Conservation (phyloP, 2,329 filamentous ascomycete species). For the Ascosphaera pollenicola region DNA sequence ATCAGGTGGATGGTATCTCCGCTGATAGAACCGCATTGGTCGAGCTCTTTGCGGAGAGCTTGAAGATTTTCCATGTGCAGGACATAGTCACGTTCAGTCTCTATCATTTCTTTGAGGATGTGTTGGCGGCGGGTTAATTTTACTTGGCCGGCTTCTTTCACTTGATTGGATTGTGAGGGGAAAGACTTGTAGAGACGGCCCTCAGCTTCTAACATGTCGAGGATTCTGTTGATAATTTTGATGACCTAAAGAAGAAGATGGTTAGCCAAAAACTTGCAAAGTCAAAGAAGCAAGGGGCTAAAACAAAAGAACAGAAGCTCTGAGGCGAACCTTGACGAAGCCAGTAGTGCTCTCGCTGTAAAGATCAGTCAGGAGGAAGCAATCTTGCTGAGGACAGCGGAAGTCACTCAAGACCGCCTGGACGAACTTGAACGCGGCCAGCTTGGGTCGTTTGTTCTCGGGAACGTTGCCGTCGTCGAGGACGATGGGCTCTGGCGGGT, state of each 20-base stretch:
- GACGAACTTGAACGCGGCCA: constrained; percentile 79
- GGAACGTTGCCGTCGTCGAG: constrained; percentile 40
- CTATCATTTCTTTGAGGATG: constrained; percentile 75
- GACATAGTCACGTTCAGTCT: constrained; percentile 93
- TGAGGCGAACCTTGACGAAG: constrained; percentile 59
- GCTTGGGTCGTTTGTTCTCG: constrained; percentile 61
- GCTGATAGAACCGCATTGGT: constrained; percentile 68
- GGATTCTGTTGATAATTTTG: constrained; percentile 75
- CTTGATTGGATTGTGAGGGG: constrained; percentile 9
- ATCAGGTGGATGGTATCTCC: constrained; percentile 86
- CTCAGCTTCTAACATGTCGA: constrained; percentile 62
- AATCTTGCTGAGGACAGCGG: constrained; percentile 55
- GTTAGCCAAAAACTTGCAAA: too few relatives aligned
- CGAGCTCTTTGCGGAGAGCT: constrained; percentile 70
- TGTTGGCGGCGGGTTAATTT: constrained; percentile 60
- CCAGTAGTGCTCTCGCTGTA: constrained; percentile 90
- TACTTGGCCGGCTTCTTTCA: constrained; percentile 21
- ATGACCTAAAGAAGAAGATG: constrained; percentile 36
- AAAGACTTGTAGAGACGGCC: constrained; percentile 50
- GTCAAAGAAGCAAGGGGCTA: too few relatives aligned
- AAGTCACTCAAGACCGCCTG: constrained; percentile 71
- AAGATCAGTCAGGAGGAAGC: constrained; percentile 79
- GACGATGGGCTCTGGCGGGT: constrained; percentile 44
- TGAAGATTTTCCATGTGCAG: constrained; percentile 91
- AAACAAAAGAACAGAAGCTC: too few relatives aligned